Conservation (phyloP, 1,284 basidiomycete species). For the Malassezia slooffiae region DNA sequence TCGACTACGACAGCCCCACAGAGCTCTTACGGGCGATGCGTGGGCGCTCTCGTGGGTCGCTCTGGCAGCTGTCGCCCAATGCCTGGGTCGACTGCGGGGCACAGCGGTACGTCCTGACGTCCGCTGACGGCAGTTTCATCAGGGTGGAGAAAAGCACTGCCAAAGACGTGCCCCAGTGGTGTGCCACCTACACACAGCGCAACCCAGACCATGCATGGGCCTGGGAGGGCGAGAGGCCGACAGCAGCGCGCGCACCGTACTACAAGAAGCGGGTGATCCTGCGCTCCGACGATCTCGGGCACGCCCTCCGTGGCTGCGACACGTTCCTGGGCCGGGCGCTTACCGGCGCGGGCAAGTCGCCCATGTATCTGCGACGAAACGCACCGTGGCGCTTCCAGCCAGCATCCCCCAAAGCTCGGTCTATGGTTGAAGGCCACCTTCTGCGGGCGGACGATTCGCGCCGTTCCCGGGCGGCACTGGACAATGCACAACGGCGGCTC, state of each 20-base stretch:
- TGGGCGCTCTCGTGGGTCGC: constrained; percentile 49
- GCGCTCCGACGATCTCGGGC: constrained; percentile 3
- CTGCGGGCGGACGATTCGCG: not conserved
- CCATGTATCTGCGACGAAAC: constrained; percentile 5
- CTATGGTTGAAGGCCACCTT: not conserved
- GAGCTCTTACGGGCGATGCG: constrained; percentile 50
- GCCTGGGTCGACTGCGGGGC: constrained; percentile 76
- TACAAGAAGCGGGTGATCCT: constrained; percentile 5
- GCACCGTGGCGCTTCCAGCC: constrained; percentile 11
- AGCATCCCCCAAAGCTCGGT: not conserved
- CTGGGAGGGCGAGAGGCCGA: not conserved
- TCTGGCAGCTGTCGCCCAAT: constrained; percentile 52
- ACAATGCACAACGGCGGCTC: not conserved
- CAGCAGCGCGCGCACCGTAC: not conserved
- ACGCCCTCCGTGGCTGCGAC: constrained; percentile 11
- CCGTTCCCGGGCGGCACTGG: too few relatives aligned
- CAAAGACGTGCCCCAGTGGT: too few relatives aligned
- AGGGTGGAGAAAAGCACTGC: constrained; percentile 52
- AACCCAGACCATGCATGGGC: constrained; percentile 5
- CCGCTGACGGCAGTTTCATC: constrained; percentile 61
- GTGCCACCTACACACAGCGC: constrained; percentile 1
- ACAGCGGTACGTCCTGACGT: constrained; percentile 65
- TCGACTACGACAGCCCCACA: constrained; percentile 71
- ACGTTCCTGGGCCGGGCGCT: constrained; percentile 1
- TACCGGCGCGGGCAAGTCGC: not conserved